Evolutionary conservation across 2,329 filamentous ascomycete genomes (phyloP).

Genomic region (Claviceps digitariae): DNA sequence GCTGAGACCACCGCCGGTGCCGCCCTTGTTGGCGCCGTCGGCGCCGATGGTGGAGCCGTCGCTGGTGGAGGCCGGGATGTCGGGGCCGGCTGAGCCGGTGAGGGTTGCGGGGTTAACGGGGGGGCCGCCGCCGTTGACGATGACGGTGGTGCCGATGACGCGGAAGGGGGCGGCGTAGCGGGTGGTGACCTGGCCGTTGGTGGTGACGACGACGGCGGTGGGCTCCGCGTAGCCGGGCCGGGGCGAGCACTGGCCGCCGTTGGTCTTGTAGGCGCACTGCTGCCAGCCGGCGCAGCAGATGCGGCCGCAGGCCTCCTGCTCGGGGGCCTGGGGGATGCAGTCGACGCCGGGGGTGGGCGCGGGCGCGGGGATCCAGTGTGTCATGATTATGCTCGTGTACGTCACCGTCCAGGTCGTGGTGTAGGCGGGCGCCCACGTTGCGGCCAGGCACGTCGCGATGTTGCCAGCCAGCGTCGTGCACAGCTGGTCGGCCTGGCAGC

Average conservation of each 20-base stretch:
- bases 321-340: slow-evolving; percentile 37
- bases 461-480: slow-evolving; percentile 37
- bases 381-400: slow-evolving; percentile 45
- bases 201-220: too few species aligned
- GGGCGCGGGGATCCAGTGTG: slow-evolving; percentile 31
- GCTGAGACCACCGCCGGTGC: slow-evolving; percentile 37
- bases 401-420: slow-evolving; percentile 50
- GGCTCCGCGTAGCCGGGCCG: slow-evolving; percentile 36
- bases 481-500: slow-evolving; percentile 33
- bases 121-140: too few species aligned
- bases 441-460: slow-evolving; percentile 35
- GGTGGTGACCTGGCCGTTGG: too few species aligned
- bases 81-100: too few species aligned
- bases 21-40: slow-evolving; percentile 25
- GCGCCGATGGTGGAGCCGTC: slow-evolving; percentile 24
- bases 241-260: slow-evolving; percentile 40
- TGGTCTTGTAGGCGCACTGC: slow-evolving; percentile 40
- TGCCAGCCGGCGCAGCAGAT: slow-evolving; percentile 60
- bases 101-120: too few species aligned
- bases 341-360: slow-evolving; percentile 28
- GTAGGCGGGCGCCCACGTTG: slow-evolving; percentile 21
- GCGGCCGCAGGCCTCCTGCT: slow-evolving; percentile 49
- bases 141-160: too few species aligned
- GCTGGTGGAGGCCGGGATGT: too few species aligned
- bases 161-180: too few species aligned